Evolutionary conservation across 2,329 filamentous ascomycete genomes (phyloP).

Genomic region (Talaromyces sp.): DNA sequence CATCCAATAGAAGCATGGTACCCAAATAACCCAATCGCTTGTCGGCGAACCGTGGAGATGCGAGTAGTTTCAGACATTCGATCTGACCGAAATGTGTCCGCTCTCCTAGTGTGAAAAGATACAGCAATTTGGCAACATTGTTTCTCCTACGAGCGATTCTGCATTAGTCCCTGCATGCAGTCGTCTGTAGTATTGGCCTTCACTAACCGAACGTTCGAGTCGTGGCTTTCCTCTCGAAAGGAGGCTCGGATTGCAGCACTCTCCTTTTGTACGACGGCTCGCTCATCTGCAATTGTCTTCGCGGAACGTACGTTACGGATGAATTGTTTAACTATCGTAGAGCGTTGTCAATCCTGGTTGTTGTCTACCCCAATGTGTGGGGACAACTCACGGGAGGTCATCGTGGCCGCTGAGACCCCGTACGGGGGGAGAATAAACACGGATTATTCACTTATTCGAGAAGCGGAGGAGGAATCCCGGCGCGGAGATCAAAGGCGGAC

Average conservation of each 20-base stretch:
- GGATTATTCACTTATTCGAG: constrained; percentile 10
- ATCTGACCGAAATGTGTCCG: constrained; percentile 98
- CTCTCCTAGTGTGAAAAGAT: constrained; percentile 96
- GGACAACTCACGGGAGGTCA: constrained; percentile 54
- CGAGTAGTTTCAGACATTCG: constrained; percentile 95
- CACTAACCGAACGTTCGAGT: constrained; percentile 80
- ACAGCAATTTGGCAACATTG: constrained; percentile 97
- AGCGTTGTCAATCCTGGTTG: constrained; percentile 17
- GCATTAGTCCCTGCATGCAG: constrained; percentile 22
- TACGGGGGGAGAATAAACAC: constrained; percentile 19
- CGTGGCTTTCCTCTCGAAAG: constrained; percentile 93
- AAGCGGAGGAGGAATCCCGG: background rate
- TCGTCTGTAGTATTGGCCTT: background rate
- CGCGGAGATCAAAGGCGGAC: background rate
- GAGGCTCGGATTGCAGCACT: constrained; percentile 96
- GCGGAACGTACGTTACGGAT: constrained; percentile 98
- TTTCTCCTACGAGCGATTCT: constrained; percentile 64
- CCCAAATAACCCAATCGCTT: constrained; percentile 94
- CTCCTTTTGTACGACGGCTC: constrained; percentile 97
- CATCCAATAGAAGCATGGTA: constrained; percentile 91
- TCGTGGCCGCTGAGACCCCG: constrained; percentile 52
- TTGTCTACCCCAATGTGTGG: constrained; percentile 18
- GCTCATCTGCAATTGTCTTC: constrained; percentile 98
- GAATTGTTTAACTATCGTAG: constrained; percentile 85
- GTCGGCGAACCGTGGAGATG: constrained; percentile 94